A percentile compares a stretch with the other conserved stretches of the same genome.
Evolutionary conservation across 2,329 filamentous ascomycete species (phyloP).

Genomic region (Colletotrichum costaricense): DNA sequence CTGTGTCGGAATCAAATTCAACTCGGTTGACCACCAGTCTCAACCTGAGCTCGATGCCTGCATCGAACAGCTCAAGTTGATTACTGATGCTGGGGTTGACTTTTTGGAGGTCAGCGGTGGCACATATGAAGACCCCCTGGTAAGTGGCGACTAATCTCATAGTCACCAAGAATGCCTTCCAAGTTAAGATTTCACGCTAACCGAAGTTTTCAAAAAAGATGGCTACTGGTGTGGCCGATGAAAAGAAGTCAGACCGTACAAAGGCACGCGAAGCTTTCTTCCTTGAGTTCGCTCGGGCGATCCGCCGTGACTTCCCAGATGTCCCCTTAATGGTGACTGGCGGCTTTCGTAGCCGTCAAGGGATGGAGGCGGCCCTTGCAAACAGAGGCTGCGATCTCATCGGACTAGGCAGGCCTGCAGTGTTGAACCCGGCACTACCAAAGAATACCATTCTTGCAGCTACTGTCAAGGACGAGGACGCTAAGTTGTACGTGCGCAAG

Average conservation of each 20-base stretch:
- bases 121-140: constrained; percentile 63
- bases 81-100: constrained; percentile 65
- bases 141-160: constrained; percentile 40
- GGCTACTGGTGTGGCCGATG: constrained; percentile 30
- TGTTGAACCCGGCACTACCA: constrained; percentile 51
- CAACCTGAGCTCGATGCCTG: constrained; percentile 59
- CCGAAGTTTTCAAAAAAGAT: background rate
- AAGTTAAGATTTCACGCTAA: constrained; percentile 42
- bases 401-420: constrained; percentile 52
- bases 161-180: too few relatives aligned
- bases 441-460: constrained; percentile 48
- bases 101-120: constrained; percentile 78
- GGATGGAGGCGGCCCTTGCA: constrained; percentile 53
- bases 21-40: constrained; percentile 67
- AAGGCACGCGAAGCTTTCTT: constrained; percentile 75
- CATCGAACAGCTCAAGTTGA: constrained; percentile 66
- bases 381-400: constrained; percentile 54
- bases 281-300: constrained; percentile 70
- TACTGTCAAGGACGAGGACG: constrained; percentile 47
- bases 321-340: constrained; percentile 69
- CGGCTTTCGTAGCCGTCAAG: constrained; percentile 65
- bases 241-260: constrained; percentile 53
- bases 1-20: constrained; percentile 65
- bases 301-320: constrained; percentile 56
- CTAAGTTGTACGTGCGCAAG: constrained; percentile 44